Conservation (phyloP, 495 filamentous ascomycete genomes). For the Friedmanniomyces simplex region DNA sequence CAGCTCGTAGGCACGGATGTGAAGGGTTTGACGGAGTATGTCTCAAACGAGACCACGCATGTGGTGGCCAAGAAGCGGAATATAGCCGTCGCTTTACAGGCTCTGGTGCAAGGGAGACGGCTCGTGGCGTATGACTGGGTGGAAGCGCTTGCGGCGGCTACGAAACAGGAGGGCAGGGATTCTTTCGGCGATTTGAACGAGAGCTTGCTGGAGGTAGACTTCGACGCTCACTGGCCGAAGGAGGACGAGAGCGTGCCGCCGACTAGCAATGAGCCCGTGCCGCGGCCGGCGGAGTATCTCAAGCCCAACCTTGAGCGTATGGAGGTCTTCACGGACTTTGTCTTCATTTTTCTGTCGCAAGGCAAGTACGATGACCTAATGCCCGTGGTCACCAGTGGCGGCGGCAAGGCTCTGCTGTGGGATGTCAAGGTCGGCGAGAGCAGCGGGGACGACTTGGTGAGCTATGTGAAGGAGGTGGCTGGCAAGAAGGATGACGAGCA, state of each 20-base stretch:
- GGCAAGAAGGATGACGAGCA: conserved; percentile 51
- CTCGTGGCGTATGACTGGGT: conserved; percentile 70
- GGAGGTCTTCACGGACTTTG: conserved; percentile 75
- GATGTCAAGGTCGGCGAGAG: conserved; percentile 50
- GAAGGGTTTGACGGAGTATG: conserved; percentile 66
- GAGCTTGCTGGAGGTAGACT: conserved; percentile 71
- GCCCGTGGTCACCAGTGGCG: conserved; percentile 61
- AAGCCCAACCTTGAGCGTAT: conserved; percentile 53
- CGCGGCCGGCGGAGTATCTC: conserved; percentile 53
- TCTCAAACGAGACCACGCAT: conserved; percentile 65
- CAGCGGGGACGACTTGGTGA: conserved; percentile 62
- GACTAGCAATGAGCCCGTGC: conserved; percentile 59
- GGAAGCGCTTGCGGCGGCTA: conserved; percentile 43
- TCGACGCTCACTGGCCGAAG: conserved; percentile 72
- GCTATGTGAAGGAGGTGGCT: conserved; percentile 62
- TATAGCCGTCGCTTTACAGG: conserved; percentile 71
- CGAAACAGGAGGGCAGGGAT: conserved; percentile 29
- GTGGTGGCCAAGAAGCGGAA: conserved; percentile 85
- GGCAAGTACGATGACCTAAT: conserved; percentile 70
- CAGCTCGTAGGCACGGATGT: conserved; percentile 74
- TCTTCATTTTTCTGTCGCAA: conserved; percentile 74
- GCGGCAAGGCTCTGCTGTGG: conserved; percentile 68
- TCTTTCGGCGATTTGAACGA: conserved; percentile 39
- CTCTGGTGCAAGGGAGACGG: conserved; percentile 71
- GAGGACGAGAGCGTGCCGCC: conserved; percentile 59